These are phyloP conservation scores for Tympanopsis confertula DNA, from an alignment of 2,329 filamentous ascomycete genomes.

Conservation along the genomic window DNA sequence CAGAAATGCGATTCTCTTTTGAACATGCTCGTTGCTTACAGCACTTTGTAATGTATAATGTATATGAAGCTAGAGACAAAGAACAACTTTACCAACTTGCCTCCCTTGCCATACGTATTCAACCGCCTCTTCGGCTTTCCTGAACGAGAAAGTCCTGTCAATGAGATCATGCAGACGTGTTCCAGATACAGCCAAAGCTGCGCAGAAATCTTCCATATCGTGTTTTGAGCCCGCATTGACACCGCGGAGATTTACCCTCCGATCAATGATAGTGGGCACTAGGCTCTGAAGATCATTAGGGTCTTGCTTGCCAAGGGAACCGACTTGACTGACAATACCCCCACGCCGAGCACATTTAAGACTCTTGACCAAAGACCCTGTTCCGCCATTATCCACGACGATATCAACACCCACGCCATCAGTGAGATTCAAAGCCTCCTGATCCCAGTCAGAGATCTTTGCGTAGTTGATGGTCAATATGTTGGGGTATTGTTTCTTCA, in stretches of 20 bases:
- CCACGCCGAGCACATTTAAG: constrained; percentile 25
- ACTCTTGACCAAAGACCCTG: constrained; percentile 21
- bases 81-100: constrained; percentile 29
- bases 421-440: constrained; percentile 18
- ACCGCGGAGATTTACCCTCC: constrained; percentile 21
- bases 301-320: constrained; percentile 22
- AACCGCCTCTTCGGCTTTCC: constrained; percentile 25
- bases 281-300: constrained; percentile 17
- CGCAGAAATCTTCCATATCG: constrained; percentile 25
- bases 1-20: too few relatives aligned
- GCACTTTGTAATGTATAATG: too few relatives aligned
- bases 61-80: too few relatives aligned
- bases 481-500: constrained; percentile 13
- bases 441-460: constrained; percentile 14
- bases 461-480: constrained; percentile 18
- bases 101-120: constrained; percentile 26
- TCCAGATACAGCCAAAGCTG: constrained; percentile 15
- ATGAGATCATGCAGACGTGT: constrained; percentile 20
- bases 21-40: too few relatives aligned
- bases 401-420: constrained; percentile 19
- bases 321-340: constrained; percentile 27
- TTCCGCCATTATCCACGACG: constrained; percentile 25
- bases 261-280: constrained; percentile 21
- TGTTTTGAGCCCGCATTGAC: constrained; percentile 25
- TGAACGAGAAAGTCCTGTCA: constrained; percentile 22